Percentiles rank a stretch among this genome's conserved stretches.
phyloP scores from a whole-genome alignment of 73 alveolate species.

The Diophrys appendiculata region DNA sequence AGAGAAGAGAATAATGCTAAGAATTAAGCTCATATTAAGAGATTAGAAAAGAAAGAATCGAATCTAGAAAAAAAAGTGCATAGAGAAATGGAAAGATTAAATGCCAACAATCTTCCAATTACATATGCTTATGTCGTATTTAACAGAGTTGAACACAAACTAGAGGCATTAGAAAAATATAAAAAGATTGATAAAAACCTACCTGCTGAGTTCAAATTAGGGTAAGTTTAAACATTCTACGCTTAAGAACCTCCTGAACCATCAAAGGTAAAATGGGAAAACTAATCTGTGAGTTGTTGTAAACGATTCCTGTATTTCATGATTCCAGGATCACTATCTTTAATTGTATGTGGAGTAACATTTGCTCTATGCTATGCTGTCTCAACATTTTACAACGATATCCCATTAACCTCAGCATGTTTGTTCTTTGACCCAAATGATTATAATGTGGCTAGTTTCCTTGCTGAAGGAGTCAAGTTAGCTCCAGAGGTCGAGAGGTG shows the following conservation, averaged over 20 bases:
- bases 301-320: neutral
- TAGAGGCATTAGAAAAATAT: neutral
- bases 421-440: neutral
- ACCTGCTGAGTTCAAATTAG: neutral
- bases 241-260: constrained; percentile 9
- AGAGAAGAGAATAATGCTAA: neutral
- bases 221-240: neutral
- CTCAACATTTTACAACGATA: neutral
- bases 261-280: constrained; percentile 8
- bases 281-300: neutral
- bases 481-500: neutral
- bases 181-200: neutral
- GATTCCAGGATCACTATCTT: neutral
- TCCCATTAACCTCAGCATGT: neutral
- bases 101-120: neutral
- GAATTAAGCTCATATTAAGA: neutral
- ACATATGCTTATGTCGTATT: constrained; percentile 2
- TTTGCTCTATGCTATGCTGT: neutral
- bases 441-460: neutral
- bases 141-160: neutral
- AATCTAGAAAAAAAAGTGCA: constrained; percentile 1
- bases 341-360: neutral
- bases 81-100: neutral
- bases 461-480: neutral
- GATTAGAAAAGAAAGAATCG: neutral